These are phyloP conservation scores for Hansenula sp. DNA, from an alignment of 1,139 yeast genomes.

Conservation along the genomic window DNA sequence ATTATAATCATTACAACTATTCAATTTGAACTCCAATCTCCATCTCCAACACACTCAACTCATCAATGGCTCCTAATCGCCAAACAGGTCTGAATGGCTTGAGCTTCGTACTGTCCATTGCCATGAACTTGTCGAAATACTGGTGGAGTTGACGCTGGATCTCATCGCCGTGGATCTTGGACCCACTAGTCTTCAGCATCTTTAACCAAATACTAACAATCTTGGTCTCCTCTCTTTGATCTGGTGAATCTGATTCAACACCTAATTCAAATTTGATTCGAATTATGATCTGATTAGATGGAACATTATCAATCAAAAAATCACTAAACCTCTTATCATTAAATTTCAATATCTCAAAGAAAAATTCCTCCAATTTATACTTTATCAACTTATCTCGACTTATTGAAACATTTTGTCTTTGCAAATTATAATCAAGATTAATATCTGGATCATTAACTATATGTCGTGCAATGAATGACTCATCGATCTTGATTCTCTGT, in stretches of 20 bases:
- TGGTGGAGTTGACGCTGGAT: neutral
- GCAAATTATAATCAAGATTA: neutral
- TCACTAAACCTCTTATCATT: constrained; percentile 5
- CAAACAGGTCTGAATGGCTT: constrained; percentile 9
- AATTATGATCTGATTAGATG: constrained; percentile 10
- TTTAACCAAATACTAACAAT: constrained; percentile 7
- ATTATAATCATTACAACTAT: too few species aligned
- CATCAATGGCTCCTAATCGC: constrained; percentile 13
- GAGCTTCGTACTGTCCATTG: neutral
- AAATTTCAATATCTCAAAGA: constrained; percentile 7
- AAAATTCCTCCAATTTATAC: constrained; percentile 8
- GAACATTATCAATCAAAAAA: neutral
- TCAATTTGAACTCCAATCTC: neutral
- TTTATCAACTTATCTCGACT: constrained; percentile 4
- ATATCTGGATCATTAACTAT: neutral
- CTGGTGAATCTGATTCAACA: neutral
- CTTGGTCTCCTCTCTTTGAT: neutral
- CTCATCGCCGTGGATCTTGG: neutral
- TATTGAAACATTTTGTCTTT: neutral
- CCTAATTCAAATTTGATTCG: constrained; percentile 8
- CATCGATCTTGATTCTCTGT: neutral
- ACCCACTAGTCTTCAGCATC: constrained; percentile 2
- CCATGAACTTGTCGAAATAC: neutral
- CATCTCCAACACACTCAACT: constrained; percentile 7
- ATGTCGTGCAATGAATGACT: neutral